These are phyloP conservation scores for Coemansia sp. DNA, from an alignment of 192 early-diverging fungal genomes.

Conservation along the genomic window DNA sequence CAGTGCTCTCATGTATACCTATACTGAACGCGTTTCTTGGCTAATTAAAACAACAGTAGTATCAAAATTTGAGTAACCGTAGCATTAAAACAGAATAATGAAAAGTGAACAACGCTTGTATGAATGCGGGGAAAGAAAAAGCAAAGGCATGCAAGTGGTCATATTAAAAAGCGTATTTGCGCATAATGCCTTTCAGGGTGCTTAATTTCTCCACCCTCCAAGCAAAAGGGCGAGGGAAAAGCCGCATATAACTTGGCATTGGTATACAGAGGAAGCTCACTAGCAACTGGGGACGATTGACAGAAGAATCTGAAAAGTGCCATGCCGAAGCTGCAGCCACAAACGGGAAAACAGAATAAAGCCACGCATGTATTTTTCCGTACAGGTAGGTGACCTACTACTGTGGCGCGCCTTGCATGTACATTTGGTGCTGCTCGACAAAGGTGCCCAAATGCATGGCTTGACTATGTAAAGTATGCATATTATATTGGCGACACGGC, in stretches of 20 bases:
- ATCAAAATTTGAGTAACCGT: not conserved
- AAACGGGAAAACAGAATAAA: conserved; percentile 1
- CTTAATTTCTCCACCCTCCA: not conserved
- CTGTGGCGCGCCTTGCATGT: conserved; percentile 2
- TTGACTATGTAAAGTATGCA: not conserved
- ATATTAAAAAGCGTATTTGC: not conserved
- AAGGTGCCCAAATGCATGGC: conserved; percentile 1
- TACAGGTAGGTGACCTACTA: not conserved
- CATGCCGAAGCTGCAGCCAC: not conserved
- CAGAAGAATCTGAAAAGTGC: not conserved
- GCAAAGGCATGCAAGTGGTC: not conserved
- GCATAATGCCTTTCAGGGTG: not conserved
- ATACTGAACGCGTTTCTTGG: not conserved
- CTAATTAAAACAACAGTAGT: not conserved
- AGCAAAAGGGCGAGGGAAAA: not conserved
- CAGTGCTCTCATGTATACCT: conserved; percentile 17
- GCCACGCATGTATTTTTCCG: conserved; percentile 4
- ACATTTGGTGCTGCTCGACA: not conserved
- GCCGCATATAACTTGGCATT: not conserved
- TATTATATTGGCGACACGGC: not conserved
- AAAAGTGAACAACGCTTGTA: not conserved
- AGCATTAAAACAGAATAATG: not conserved
- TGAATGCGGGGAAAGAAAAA: not conserved
- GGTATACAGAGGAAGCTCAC: not conserved
- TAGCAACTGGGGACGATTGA: not conserved